These are phyloP conservation scores for Leishmania mexicana DNA, from an alignment of 208 protist genomes.

Conservation along the genomic window DNA sequence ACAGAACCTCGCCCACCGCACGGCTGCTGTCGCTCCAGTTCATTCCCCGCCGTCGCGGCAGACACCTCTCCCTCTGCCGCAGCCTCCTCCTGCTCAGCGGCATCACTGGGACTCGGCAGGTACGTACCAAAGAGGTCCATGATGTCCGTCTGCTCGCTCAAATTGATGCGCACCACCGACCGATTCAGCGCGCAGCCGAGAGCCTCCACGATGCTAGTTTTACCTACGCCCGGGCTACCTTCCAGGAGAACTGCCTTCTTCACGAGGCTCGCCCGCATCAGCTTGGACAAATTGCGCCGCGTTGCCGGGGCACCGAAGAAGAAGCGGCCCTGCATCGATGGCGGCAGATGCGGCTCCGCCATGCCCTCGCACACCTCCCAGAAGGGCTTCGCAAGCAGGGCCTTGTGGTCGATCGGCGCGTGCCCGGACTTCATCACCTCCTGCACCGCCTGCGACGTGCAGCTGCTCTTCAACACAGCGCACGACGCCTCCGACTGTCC, in stretches of 20 bases:
- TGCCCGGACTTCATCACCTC: conserved; percentile 16
- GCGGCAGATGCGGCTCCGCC: conserved; percentile 71
- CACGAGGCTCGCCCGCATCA: conserved; percentile 93
- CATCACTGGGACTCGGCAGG: conserved; percentile 58
- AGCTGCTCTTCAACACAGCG: conserved; percentile 34
- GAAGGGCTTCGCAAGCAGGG: conserved; percentile 49
- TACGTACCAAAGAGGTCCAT: conserved; percentile 97
- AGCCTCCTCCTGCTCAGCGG: conserved; percentile 29
- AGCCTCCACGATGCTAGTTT: conserved; percentile 98
- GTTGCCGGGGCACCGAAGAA: conserved; percentile 97
- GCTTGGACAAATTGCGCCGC: conserved; percentile 95
- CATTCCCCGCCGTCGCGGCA: conserved; percentile 47
- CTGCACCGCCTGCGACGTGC: conserved; percentile 33
- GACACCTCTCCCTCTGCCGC: conserved; percentile 15
- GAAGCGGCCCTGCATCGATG: conserved; percentile 75
- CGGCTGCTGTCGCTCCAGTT: conserved; percentile 43
- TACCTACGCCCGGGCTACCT: conserved; percentile 98
- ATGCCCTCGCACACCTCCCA: conserved; percentile 81
- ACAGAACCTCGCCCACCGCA: background rate
- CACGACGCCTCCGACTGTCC: conserved; percentile 65
- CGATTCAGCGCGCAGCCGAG: conserved; percentile 93
- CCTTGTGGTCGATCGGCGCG: conserved; percentile 24
- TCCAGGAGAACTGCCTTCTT: conserved; percentile 98
- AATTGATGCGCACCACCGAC: conserved; percentile 99
- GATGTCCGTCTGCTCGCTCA: conserved; percentile 99